phyloP scores from a whole-genome alignment of 2,329 filamentous ascomycete genomes.

The Botrytis pseudocinerea region DNA sequence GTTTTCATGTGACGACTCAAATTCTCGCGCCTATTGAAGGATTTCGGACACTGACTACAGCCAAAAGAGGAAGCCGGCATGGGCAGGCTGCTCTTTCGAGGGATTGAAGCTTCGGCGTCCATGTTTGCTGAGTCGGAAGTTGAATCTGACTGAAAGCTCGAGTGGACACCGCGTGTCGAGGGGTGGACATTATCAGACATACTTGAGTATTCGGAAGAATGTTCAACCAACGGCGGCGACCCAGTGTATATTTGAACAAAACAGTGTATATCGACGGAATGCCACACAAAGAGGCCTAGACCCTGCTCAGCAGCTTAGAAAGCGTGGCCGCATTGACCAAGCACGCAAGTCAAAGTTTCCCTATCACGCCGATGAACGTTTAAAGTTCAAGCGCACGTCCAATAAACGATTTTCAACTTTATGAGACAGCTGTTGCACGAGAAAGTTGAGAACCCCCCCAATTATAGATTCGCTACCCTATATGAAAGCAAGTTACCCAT shows the following conservation, averaged over 20 bases:
- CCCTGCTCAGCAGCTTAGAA: neutral
- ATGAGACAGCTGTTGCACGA: conserved; percentile 8
- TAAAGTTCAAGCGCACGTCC: conserved; percentile 15
- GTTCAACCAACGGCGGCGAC: conserved; percentile 3
- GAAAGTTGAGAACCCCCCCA: conserved; percentile 1
- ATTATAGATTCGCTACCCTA: conserved; percentile 11
- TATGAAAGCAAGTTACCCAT: conserved; percentile 1
- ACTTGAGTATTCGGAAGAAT: neutral
- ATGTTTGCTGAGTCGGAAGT: neutral
- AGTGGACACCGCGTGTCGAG: conserved; percentile 6
- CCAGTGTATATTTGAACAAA: conserved; percentile 18
- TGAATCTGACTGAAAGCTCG: conserved; percentile 1
- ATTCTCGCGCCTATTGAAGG: conserved; percentile 11
- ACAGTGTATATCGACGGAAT: neutral
- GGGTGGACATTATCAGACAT: conserved; percentile 14
- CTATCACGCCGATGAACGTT: conserved; percentile 13
- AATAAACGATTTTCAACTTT: neutral
- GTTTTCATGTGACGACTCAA: conserved; percentile 19
- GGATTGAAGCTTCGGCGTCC: neutral
- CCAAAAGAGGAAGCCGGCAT: neutral
- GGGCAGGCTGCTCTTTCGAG: neutral
- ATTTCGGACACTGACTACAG: conserved; percentile 10
- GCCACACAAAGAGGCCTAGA: neutral
- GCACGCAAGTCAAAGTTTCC: neutral
- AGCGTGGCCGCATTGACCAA: conserved; percentile 4